Base-by-base conservation (phyloP, 805 yeast species). In the Ogataea ganodermae region DNA sequence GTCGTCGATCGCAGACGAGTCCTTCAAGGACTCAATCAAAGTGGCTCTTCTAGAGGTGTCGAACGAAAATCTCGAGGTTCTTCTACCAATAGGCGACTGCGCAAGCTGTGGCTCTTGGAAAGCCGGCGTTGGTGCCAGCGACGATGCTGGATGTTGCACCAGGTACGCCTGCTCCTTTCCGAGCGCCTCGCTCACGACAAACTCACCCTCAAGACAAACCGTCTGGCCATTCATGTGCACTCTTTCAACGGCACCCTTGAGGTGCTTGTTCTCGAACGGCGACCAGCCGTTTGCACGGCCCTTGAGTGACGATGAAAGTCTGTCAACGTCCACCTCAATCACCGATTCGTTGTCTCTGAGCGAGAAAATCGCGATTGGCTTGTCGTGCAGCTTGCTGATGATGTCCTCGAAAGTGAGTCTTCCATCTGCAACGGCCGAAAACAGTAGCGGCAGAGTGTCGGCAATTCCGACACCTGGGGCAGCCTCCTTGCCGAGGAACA, bases 191-290 rank as follows among this genome's bases (percentile, higher is more conserved):
- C 68, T 59, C 41, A 80, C 78, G 56, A 86, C 75, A 43, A 89
- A 67, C 46, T 79, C 80, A 56, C 96, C 96, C 65, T 92, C 97
- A 56, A 90, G 76, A 55, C 89, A 86, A 44, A 85, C 87, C 45
- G 96, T 86, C 65, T 84, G 83, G 48, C 82, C 85, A 52, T 84
- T 80, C 66, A 87, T 73, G 56, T 83, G 78, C 42, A 92, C 97
- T 68, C 97, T 81, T 69, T 90, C 96, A 62, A 92, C 86, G 61
- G 89, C 84, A 53, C 97, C 97, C 51, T 73, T 77, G 62, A 89
- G 73, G 44, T 73, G 71, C 55, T 63, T 59, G 52, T 76, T 78
- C 48, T 71, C 72, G 51, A 82, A 78, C 52, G 84, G 84, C 45
- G 84, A 75, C 79, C 83, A 79, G 32, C 69, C 56, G 7, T 74